A percentile compares a stretch with the other conserved stretches of the same genome.
These are phyloP conservation scores for Leccinum pellstonianum DNA, from an alignment of 768 basidiomycete genomes.

Conservation along the genomic window DNA sequence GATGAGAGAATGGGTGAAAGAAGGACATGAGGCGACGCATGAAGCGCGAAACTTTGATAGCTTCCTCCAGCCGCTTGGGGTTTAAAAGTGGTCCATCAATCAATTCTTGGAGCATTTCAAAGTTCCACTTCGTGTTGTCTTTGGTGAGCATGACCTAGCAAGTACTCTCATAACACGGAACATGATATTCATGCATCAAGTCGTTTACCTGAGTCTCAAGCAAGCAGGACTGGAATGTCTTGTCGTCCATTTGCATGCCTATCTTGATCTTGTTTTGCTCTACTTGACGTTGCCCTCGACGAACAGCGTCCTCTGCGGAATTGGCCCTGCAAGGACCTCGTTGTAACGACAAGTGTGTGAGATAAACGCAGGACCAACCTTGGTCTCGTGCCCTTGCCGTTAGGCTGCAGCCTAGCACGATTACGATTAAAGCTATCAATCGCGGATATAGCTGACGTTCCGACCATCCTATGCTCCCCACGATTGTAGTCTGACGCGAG, in stretches of 20 bases:
- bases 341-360: not conserved
- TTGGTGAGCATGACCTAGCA: slow-evolving; percentile 79
- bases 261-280: slow-evolving; percentile 88
- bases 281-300: slow-evolving; percentile 85
- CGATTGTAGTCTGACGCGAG: slow-evolving; percentile 79
- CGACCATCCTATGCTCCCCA: slow-evolving; percentile 76
- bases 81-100: slow-evolving; percentile 92
- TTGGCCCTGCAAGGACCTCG: slow-evolving; percentile 51
- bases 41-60: slow-evolving; percentile 86
- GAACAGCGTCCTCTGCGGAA: slow-evolving; percentile 81
- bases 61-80: slow-evolving; percentile 91
- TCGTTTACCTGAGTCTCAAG: slow-evolving; percentile 78
- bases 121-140: slow-evolving; percentile 91
- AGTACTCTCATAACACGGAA: not conserved
- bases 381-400: slow-evolving; percentile 56
- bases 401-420: slow-evolving; percentile 64
- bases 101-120: slow-evolving; percentile 82
- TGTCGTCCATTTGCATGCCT: slow-evolving; percentile 95
- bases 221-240: slow-evolving; percentile 78
- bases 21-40: slow-evolving; percentile 87
- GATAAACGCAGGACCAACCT: slow-evolving; percentile 44
- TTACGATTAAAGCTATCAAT: slow-evolving; percentile 97
- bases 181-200: not conserved
- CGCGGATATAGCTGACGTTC: slow-evolving; percentile 78
- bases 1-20: slow-evolving; percentile 86